Base-by-base conservation (phyloP, 768 basidiomycete species). In the Calvatia gigantea region DNA sequence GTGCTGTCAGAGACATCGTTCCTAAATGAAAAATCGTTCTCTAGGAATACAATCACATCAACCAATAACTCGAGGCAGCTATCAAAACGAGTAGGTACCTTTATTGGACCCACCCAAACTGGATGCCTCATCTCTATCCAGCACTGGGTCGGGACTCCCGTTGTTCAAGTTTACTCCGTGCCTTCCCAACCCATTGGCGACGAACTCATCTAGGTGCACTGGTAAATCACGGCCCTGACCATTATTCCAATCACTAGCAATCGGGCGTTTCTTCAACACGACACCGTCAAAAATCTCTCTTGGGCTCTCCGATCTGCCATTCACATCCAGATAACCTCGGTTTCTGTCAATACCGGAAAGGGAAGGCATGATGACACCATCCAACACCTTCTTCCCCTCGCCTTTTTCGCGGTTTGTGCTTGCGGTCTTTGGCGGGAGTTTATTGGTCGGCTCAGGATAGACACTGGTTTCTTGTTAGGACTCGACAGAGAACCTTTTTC, bases 21-120 rank as follows among this genome's bases (percentile, higher is more conserved):
- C 23, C 54, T 56, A 19, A 56, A 56, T 8, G 46, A 56, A 33
- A 56, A 56, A 25, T 56, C 54, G 14, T 56, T 56, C 33, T 56
- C 54, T 56, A 21, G 29, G 7, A 19, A 19, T 12, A 42, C 17
- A 21, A 21, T 21, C 25, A n/a, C 9, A 43, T 41, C 12, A 56
- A 12, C 35, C 28, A 25, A 6, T 8, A 11, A 49, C 17, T 32
- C 17, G 19, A 38, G 32, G 3, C 12, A 14, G 12, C 8, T 3
- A 6, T 41, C 7, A 32, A 12, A 14, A 7, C 0, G 1, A 21
- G 21, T 7, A 19, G 23, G 1, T 48, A 48, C 54, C 54, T 42
- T 56, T 56, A 15, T 56, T 56, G 3, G 54, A 56, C 33, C 54
- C 54, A 17, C 45, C 54, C 19, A 56, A 48, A 25, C 38, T 43